Evolutionary conservation across 257 asterid genomes (phyloP).

Genomic region (Striga asiatica): DNA sequence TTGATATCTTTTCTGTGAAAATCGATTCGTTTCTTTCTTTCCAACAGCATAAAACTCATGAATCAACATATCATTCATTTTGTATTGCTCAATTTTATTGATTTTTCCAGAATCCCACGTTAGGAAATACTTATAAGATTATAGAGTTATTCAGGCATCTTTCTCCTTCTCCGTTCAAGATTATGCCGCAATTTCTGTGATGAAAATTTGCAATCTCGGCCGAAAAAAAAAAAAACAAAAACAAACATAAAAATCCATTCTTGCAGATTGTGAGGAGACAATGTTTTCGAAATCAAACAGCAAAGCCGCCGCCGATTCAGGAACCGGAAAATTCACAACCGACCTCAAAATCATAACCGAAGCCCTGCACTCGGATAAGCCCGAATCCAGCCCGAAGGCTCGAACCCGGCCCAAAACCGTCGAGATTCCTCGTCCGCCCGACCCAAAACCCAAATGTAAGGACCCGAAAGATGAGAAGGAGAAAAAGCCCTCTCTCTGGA

Average conservation of each 20-base stretch:
- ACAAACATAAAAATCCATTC: no score
- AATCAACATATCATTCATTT: no score
- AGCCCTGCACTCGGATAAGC: constrained; percentile 45
- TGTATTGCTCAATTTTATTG: no score
- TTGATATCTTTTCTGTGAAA: no score
- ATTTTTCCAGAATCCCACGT: no score
- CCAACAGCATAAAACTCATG: no score
- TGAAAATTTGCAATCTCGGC: neutral
- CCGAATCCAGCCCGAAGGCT: constrained; percentile 35
- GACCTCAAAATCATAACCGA: constrained; percentile 64
- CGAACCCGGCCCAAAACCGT: constrained; percentile 61
- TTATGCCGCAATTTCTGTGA: neutral
- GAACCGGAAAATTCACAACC: constrained; percentile 43
- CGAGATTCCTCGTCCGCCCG: constrained; percentile 39
- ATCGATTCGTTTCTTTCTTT: no score
- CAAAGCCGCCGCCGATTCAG: constrained; percentile 35
- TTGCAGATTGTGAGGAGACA: constrained; percentile 20
- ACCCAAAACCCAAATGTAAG: constrained; percentile 26
- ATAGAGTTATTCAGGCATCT: no score
- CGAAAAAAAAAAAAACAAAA: no score
- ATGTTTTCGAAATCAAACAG: constrained; percentile 43
- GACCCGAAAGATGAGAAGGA: constrained; percentile 45
- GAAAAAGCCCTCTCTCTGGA: constrained; percentile 73
- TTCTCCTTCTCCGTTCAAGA: no score
- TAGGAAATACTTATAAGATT: no score